Evolutionary conservation across 2,329 filamentous ascomycete genomes (phyloP), one percentile per base, ranked within the genome.

Genomic region (Kalaharituber pfeilii): DNA sequence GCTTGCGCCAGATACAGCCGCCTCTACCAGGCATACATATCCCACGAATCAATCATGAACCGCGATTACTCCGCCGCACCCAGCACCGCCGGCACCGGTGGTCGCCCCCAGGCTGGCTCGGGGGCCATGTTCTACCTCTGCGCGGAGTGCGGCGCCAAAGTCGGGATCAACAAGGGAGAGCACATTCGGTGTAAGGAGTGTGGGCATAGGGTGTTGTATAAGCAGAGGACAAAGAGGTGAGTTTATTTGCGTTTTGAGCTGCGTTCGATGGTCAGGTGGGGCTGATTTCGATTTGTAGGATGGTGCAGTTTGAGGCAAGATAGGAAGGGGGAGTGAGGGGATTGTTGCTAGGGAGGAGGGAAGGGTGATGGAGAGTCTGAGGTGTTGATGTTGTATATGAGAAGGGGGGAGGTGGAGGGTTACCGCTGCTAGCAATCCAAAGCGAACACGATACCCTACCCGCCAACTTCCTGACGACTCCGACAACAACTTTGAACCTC

Each of bases 271-370:
- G n/a, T n/a, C n/a, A 45, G 9, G 8, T 47, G 8, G 11, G 8
- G 20, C 42, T 9, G 42, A 49, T 49, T 29, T 45, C 18, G 47
- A 51, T 25, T 53, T 18, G 51, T 63, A 94, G 89, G 66, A 95
- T 96, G 88, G 88, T 96, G 51, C 91, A 98, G 72, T 96, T 98
- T 66, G 88, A 98, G 74, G 91, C 91, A 51, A 79, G 89, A 71
- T 96, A 70, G 42, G 20, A 20, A 24, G 20, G 9, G 20, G 8
- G 8, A n/a, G n/a, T n/a, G n/a, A n/a, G n/a, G n/a, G n/a, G n/a
- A 9, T 9, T 36, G 9, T 36, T 36, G 30, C 30, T 36, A 9
- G n/a, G 30, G 30, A 36, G 30, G 9, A n/a, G n/a, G 30, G 30
- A 36, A n/a, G n/a, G n/a, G 30, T 36, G 30, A 36, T 36, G 30